phyloP scores from a whole-genome alignment of 805 yeast species.

The Metschnikowia noctiluminum region DNA sequence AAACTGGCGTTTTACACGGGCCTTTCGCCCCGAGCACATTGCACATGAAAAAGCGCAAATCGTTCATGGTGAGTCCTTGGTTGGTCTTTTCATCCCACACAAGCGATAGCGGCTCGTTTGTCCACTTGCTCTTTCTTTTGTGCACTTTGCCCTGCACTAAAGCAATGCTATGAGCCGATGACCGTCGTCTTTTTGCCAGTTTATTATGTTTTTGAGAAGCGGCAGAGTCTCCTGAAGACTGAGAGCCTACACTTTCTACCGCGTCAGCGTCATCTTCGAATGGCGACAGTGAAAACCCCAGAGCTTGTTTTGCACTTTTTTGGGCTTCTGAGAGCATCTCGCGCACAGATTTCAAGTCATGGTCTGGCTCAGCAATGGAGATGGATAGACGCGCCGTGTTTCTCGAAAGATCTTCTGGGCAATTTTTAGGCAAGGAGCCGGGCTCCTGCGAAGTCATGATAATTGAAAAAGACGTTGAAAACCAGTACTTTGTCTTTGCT shows the following conservation, averaged over 20 bases:
- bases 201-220: too few relatives aligned
- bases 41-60: constrained; percentile 6
- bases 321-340: constrained; percentile 8
- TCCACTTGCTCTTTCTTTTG: constrained; percentile 32
- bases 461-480: too few relatives aligned
- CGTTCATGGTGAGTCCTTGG: constrained; percentile 4
- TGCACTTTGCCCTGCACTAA: constrained; percentile 22
- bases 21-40: constrained; percentile 8
- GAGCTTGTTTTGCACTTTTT: constrained; percentile 6
- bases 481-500: neutral
- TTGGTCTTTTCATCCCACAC: neutral
- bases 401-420: constrained; percentile 11
- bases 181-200: constrained; percentile 35
- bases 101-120: constrained; percentile 20
- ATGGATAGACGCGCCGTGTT: constrained; percentile 30
- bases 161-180: constrained; percentile 29
- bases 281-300: constrained; percentile 21
- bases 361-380: constrained; percentile 18
- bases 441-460: constrained; percentile 2
- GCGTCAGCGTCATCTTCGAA: constrained; percentile 22
- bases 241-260: constrained; percentile 24
- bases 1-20: constrained; percentile 5
- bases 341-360: constrained; percentile 6
- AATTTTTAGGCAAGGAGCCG: neutral
- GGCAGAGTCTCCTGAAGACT: constrained; percentile 19